Percentiles rank a stretch among this genome's conserved stretches.
Conservation (phyloP, 83 land plant genomes). For the Diphasiastrum complanatum region DNA sequence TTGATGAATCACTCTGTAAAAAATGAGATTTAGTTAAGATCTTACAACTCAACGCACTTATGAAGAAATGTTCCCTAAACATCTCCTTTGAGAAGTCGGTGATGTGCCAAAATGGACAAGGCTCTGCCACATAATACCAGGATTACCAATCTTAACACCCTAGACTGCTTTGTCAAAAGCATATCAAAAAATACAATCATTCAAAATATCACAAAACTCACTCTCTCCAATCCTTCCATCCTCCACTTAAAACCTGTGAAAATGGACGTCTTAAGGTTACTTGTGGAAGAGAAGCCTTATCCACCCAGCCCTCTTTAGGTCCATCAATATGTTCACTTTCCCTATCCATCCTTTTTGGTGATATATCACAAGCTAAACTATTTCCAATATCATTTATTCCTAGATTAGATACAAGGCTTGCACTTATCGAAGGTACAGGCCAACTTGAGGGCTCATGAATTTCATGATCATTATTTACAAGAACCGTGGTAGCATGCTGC, state of each 20-base stretch:
- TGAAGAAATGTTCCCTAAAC: too few species aligned
- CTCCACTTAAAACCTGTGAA: slow-evolving; percentile 12
- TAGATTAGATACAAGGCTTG: neutral
- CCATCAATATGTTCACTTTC: neutral
- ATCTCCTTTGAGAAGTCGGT: too few species aligned
- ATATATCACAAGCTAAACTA: neutral
- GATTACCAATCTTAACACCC: too few species aligned
- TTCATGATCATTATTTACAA: neutral
- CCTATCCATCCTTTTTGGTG: slow-evolving; percentile 1
- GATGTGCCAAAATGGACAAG: too few species aligned
- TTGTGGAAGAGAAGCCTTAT: slow-evolving; percentile 1
- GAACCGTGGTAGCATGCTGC: neutral
- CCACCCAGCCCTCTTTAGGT: neutral
- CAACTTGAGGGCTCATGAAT: slow-evolving; percentile 2
- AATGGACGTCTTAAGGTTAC: slow-evolving; percentile 9
- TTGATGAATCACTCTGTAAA: too few species aligned
- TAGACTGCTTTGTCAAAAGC: too few species aligned
- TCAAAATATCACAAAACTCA: too few species aligned
- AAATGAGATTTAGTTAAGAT: too few species aligned
- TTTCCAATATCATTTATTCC: too few species aligned
- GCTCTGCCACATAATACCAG: too few species aligned
- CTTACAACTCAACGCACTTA: too few species aligned
- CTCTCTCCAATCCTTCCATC: slow-evolving; percentile 8
- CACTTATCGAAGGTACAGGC: neutral
- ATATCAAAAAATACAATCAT: too few species aligned